Conservation (phyloP, 2,329 filamentous ascomycete genomes). For the Dothideomycetes sp. region DNA sequence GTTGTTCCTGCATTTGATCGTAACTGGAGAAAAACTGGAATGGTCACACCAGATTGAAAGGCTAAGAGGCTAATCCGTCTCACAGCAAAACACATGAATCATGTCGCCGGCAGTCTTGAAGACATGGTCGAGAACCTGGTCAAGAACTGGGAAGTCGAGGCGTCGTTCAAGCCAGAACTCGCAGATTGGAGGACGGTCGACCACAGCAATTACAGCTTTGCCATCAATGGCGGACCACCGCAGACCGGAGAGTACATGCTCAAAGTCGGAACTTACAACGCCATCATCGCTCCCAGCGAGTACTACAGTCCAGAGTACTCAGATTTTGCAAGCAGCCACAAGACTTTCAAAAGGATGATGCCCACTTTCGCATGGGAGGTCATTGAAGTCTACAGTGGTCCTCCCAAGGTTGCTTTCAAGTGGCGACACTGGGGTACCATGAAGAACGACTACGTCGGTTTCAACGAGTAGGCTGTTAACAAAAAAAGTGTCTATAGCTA, state of each 20-base stretch:
- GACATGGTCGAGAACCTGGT: conserved; percentile 59
- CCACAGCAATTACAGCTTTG: conserved; percentile 49
- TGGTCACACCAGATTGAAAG: no score
- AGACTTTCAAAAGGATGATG: conserved; percentile 66
- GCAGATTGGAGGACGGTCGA: conserved; percentile 59
- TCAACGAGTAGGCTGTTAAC: conserved; percentile 58
- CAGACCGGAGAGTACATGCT: conserved; percentile 56
- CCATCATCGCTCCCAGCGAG: conserved; percentile 53
- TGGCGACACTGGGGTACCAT: conserved; percentile 63
- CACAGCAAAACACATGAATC: conserved; percentile 48
- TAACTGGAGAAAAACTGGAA: no score
- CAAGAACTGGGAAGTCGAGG: conserved; percentile 66
- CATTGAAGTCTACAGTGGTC: conserved; percentile 56
- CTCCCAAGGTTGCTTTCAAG: conserved; percentile 52
- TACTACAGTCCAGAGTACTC: conserved; percentile 55
- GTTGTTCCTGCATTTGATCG: no score
- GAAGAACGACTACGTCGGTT: conserved; percentile 56
- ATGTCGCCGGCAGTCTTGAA: conserved; percentile 48
- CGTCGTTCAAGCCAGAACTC: conserved; percentile 55
- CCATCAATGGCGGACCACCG: conserved; percentile 52
- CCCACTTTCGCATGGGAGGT: conserved; percentile 64
- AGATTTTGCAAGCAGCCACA: conserved; percentile 56
- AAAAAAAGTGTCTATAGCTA: no score
- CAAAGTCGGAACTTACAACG: conserved; percentile 59
- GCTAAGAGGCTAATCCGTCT: conserved; percentile 14